phyloP scores from a whole-genome alignment of 192 early-diverging fungal species.

The Gonapodya sp. region DNA sequence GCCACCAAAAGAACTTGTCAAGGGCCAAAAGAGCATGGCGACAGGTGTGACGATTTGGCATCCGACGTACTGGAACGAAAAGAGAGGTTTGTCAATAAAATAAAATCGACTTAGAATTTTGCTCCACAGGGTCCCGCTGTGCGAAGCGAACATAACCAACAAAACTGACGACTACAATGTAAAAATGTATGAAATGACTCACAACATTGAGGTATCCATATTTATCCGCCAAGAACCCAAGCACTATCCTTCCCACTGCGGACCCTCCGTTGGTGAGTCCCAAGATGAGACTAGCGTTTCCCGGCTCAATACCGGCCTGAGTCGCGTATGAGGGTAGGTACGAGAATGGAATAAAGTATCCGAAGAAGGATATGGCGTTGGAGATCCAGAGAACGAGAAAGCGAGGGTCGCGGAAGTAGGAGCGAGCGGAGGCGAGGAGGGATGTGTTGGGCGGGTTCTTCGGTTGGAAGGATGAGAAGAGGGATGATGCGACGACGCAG shows the following conservation, averaged over 20 bases:
- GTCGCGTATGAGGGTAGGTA: neutral
- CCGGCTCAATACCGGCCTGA: neutral
- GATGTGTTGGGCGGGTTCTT: neutral
- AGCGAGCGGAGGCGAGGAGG: neutral
- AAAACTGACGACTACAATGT: neutral
- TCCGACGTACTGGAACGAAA: neutral
- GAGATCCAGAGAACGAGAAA: neutral
- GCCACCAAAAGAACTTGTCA: conserved; percentile 24
- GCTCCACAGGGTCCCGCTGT: no score
- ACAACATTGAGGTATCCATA: neutral
- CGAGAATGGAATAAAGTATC: neutral
- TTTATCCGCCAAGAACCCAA: neutral
- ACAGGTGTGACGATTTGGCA: conserved; percentile 10
- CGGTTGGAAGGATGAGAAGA: neutral
- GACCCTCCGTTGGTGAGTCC: neutral
- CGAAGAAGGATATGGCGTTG: neutral
- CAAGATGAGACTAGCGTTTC: neutral
- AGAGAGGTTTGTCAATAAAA: no score
- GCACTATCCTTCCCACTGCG: neutral
- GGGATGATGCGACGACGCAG: neutral
- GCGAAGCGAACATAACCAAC: no score
- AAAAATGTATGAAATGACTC: neutral
- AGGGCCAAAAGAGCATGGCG: conserved; percentile 31
- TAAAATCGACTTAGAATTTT: no score
- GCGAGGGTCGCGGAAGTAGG: neutral